phyloP scores from a whole-genome alignment of 345 rosid species.

The Durio zibethinus region DNA sequence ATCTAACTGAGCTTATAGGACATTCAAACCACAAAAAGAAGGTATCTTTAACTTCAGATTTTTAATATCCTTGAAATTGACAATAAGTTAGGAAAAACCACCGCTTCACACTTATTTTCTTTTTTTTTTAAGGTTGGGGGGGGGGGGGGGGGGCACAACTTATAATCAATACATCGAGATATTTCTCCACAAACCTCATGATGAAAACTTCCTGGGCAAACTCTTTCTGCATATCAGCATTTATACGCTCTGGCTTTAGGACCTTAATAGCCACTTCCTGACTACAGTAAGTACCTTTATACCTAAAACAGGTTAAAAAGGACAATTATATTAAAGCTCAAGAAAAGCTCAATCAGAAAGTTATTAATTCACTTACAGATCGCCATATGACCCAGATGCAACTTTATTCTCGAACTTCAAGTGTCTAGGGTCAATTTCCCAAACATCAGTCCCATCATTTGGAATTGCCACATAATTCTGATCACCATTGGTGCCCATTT shows the following conservation, averaged over 20 bases:
- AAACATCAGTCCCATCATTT: constrained; percentile 86
- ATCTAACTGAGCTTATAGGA: background rate
- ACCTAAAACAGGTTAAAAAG: constrained; percentile 44
- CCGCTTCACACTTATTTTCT: background rate
- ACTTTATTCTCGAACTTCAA: constrained; percentile 74
- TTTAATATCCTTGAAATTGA: background rate
- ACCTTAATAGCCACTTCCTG: constrained; percentile 98
- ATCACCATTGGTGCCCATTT: constrained; percentile 28
- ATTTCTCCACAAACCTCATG: constrained; percentile 61
- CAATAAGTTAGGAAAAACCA: background rate
- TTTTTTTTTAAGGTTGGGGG: background rate
- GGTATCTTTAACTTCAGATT: background rate
- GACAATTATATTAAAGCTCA: background rate
- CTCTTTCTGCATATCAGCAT: constrained; percentile 81
- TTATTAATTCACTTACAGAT: constrained; percentile 58
- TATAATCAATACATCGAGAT: too few relatives aligned
- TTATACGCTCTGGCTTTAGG: constrained; percentile 86
- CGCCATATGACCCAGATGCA: constrained; percentile 97
- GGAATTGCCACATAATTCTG: constrained; percentile 73
- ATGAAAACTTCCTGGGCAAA: constrained; percentile 96
- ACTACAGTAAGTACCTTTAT: constrained; percentile 86
- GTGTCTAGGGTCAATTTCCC: constrained; percentile 81
- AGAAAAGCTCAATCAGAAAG: background rate
- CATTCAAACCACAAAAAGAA: background rate
- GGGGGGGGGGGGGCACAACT: background rate